These are phyloP conservation scores for Syncephalis plumigaleata DNA, from an alignment of 371 early-diverging fungal species.

Conservation along the genomic window DNA sequence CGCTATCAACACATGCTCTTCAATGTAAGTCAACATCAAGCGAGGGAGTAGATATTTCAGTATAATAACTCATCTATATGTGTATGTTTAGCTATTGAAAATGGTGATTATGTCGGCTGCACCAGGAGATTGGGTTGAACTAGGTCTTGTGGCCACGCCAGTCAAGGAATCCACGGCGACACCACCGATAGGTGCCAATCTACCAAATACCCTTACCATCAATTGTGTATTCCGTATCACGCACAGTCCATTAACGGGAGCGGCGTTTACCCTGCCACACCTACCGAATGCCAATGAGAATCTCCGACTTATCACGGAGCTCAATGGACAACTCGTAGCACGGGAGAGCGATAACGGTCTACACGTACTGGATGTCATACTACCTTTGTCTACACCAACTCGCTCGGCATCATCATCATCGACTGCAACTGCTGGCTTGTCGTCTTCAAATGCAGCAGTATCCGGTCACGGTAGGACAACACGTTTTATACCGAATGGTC, in stretches of 20 bases:
- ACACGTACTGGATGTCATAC: conserved; percentile 44
- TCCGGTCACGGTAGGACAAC: too few species aligned
- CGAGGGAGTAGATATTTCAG: neutral
- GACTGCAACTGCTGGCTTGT: too few species aligned
- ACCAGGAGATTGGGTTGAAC: conserved; percentile 34
- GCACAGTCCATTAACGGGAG: too few species aligned
- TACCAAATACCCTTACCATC: too few species aligned
- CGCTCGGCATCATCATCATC: neutral
- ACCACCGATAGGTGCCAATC: too few species aligned
- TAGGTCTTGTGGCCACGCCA: conserved; percentile 22
- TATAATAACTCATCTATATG: neutral
- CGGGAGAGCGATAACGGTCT: conserved; percentile 60
- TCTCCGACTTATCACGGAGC: too few species aligned
- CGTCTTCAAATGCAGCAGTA: too few species aligned
- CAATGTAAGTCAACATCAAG: conserved; percentile 18
- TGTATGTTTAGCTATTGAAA: conserved; percentile 23
- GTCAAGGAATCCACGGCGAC: neutral
- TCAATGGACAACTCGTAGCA: conserved; percentile 35
- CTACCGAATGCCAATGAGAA: too few species aligned
- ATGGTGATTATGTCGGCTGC: conserved; percentile 32
- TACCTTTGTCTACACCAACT: conserved; percentile 4
- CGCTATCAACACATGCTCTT: conserved; percentile 32
- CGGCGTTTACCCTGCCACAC: too few species aligned
- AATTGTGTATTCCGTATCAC: too few species aligned
- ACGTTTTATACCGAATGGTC: too few species aligned